Evolutionary conservation across 2,329 filamentous ascomycete genomes (phyloP).

Genomic region (Ceratocystis diversiconidia): DNA sequence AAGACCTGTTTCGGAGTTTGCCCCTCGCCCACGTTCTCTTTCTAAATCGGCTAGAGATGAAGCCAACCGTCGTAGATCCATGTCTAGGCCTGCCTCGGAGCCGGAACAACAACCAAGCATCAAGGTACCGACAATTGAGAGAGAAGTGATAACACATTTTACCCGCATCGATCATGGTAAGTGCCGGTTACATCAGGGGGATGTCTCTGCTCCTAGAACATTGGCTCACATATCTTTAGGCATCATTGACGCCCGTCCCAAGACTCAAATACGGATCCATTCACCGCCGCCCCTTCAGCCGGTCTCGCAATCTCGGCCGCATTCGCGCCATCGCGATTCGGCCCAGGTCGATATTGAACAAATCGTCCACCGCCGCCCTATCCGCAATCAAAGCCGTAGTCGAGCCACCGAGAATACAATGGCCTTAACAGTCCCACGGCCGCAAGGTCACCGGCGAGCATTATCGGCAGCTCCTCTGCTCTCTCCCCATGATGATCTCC

Average conservation of each 20-base stretch:
- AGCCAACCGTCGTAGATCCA: not conserved
- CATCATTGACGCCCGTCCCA: slow-evolving; percentile 28
- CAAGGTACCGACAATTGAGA: slow-evolving; percentile 64
- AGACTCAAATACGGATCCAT: slow-evolving; percentile 21
- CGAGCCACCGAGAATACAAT: slow-evolving; percentile 30
- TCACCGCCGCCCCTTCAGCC: slow-evolving; percentile 30
- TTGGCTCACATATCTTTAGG: slow-evolving; percentile 6
- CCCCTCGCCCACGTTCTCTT: not conserved
- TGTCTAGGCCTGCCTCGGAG: not conserved
- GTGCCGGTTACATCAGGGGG: slow-evolving; percentile 22
- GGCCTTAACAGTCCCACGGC: slow-evolving; percentile 34
- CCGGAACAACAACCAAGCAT: slow-evolving; percentile 52
- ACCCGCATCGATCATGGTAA: slow-evolving; percentile 74
- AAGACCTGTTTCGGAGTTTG: slow-evolving; percentile 24
- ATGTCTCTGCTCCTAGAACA: not conserved
- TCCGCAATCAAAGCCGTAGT: not conserved
- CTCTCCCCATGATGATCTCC: slow-evolving; percentile 23
- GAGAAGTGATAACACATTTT: slow-evolving; percentile 82
- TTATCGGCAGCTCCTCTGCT: slow-evolving; percentile 28
- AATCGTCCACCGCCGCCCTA: not conserved
- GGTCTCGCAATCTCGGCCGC: slow-evolving; percentile 37
- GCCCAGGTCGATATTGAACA: slow-evolving; percentile 47
- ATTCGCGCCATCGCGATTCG: slow-evolving; percentile 32
- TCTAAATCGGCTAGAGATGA: not conserved
- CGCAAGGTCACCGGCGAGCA: slow-evolving; percentile 20